Evolutionary conservation across 202 grass and related monocot genomes (phyloP).

Genomic region (Setaria italica): DNA sequence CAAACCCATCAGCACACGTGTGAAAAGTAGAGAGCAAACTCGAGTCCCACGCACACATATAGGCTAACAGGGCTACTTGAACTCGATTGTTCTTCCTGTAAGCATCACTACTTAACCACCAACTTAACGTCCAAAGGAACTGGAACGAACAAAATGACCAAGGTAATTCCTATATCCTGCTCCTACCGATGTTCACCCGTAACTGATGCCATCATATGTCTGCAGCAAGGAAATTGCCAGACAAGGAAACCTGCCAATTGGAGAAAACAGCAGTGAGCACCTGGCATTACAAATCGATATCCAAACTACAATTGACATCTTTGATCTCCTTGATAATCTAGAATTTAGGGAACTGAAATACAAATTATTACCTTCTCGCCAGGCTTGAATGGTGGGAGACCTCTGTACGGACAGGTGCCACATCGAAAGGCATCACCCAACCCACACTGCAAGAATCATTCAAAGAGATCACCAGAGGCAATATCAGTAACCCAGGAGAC

Average conservation of each 20-base stretch:
- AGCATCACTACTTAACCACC: neutral
- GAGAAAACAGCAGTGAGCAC: neutral
- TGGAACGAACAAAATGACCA: slow-evolving; percentile 45
- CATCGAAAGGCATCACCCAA: slow-evolving; percentile 95
- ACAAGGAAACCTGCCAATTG: slow-evolving; percentile 67
- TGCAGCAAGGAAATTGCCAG: slow-evolving; percentile 67
- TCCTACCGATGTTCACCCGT: neutral
- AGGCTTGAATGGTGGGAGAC: slow-evolving; percentile 82
- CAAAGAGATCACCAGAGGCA: neutral
- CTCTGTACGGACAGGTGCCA: slow-evolving; percentile 86
- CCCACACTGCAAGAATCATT: slow-evolving; percentile 71
- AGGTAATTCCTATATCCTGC: slow-evolving; percentile 12
- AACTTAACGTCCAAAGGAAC: slow-evolving; percentile 3
- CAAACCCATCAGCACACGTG: neutral
- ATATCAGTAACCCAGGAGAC: neutral
- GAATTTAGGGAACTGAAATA: neutral
- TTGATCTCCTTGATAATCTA: neutral
- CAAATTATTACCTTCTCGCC: slow-evolving; percentile 80
- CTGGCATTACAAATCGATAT: neutral
- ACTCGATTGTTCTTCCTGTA: neutral
- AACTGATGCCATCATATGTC: slow-evolving; percentile 73
- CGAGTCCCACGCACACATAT: neutral
- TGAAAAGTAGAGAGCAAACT: neutral
- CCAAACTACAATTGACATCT: neutral
- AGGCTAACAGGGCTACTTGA: slow-evolving; percentile 16